These are phyloP conservation scores for Pseudozyma sp. DNA, from an alignment of 1,284 basidiomycete genomes.

Conservation along the genomic window DNA sequence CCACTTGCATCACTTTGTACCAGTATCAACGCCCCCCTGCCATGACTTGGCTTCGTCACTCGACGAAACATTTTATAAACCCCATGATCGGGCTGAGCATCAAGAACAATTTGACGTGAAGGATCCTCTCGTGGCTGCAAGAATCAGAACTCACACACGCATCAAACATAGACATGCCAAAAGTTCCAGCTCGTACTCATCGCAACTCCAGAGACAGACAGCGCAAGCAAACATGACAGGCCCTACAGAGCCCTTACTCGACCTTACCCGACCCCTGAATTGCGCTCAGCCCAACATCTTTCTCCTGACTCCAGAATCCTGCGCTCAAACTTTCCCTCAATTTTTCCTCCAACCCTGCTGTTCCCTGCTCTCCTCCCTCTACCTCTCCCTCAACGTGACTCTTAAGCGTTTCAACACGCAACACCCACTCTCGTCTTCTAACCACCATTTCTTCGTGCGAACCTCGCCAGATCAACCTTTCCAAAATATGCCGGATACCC, in stretches of 20 bases:
- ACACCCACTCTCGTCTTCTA: slow-evolving; percentile 58
- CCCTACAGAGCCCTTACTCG: slow-evolving; percentile 11
- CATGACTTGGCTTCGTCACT: background rate
- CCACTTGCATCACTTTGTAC: slow-evolving; percentile 12
- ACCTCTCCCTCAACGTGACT: slow-evolving; percentile 13
- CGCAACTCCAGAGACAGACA: no score
- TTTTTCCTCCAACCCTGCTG: background rate
- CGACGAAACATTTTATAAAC: background rate
- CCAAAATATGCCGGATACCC: slow-evolving; percentile 56
- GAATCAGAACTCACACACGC: no score
- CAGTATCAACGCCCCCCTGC: slow-evolving; percentile 14
- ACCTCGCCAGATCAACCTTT: slow-evolving; percentile 61
- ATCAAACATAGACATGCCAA: no score
- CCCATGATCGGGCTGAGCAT: background rate
- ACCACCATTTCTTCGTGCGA: slow-evolving; percentile 58
- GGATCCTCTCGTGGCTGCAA: no score
- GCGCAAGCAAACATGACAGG: no score
- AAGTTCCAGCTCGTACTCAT: no score
- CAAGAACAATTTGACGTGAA: no score
- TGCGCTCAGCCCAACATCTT: slow-evolving; percentile 34
- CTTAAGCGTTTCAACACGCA: slow-evolving; percentile 45
- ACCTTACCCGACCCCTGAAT: slow-evolving; percentile 28
- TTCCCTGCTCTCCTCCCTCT: slow-evolving; percentile 1
- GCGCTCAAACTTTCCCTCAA: background rate
- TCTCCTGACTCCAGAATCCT: slow-evolving; percentile 39